These are phyloP conservation scores for Schizonepeta tenuifolia DNA, from an alignment of 257 asterid species.

Conservation along the genomic window DNA sequence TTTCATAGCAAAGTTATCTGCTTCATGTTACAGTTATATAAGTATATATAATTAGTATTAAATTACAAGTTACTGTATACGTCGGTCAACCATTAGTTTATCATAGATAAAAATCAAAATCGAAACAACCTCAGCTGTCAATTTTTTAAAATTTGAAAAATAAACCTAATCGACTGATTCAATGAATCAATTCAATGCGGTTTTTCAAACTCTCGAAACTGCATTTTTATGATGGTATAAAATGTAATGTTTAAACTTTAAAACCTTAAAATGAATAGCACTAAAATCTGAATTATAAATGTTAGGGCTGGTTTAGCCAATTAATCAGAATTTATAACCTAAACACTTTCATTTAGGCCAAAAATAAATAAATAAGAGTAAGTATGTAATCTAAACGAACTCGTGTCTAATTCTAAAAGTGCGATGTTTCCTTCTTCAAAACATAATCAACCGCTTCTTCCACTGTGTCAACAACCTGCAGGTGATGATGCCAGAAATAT, in stretches of 20 bases:
- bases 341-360: neutral
- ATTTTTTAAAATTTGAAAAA: no score
- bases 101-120: no score
- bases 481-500: neutral
- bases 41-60: no score
- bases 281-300: neutral
- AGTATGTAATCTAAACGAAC: neutral
- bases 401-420: slow-evolving; percentile 30
- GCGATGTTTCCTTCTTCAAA: slow-evolving; percentile 57
- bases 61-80: no score
- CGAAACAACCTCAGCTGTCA: no score
- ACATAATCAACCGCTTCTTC: slow-evolving; percentile 88
- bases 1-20: no score
- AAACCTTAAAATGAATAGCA: neutral
- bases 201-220: no score
- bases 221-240: no score
- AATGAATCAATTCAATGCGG: no score
- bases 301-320: neutral
- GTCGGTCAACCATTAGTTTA: no score
- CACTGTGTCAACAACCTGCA: slow-evolving; percentile 86
- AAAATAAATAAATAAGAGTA: neutral
- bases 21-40: no score
- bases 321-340: neutral
- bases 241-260: neutral
- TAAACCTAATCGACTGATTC: no score